phyloP scores from a whole-genome alignment of 805 yeast genomes.

The Cyberlindnera veronae region DNA sequence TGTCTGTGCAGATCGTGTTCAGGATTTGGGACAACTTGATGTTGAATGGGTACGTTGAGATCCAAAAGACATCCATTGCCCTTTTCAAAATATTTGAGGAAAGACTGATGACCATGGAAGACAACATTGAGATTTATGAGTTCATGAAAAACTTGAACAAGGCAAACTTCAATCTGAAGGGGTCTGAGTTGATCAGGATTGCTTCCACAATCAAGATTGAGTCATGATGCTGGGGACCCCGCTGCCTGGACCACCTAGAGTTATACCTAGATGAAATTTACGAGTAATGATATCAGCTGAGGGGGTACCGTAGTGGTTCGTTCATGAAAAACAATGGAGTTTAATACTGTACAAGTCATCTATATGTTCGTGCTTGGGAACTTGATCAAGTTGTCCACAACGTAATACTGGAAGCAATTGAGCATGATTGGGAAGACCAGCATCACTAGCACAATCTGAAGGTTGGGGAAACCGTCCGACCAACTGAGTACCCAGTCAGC shows the following conservation, averaged over 20 bases:
- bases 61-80: constrained; percentile 34
- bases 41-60: constrained; percentile 35
- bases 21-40: constrained; percentile 49
- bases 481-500: constrained; percentile 79
- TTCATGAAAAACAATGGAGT: background rate
- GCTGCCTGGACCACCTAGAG: background rate
- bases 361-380: constrained; percentile 32
- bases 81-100: constrained; percentile 37
- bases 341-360: background rate
- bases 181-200: constrained; percentile 23
- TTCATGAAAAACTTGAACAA: constrained; percentile 33
- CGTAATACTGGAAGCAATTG: constrained; percentile 70
- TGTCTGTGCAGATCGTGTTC: constrained; percentile 50
- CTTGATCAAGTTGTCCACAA: constrained; percentile 72
- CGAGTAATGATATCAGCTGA: background rate
- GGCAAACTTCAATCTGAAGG: constrained; percentile 24
- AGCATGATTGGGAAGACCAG: constrained; percentile 71
- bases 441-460: constrained; percentile 86
- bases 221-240: background rate
- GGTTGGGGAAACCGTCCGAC: constrained; percentile 74
- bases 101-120: constrained; percentile 25
- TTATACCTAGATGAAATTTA: background rate
- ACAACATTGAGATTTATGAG: constrained; percentile 33
- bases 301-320: background rate
- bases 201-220: constrained; percentile 14